Percentiles rank a stretch among this genome's conserved stretches.
These are phyloP conservation scores for Ophiostoma ips DNA, from an alignment of 2,329 filamentous ascomycete species.

Conservation along the genomic window DNA sequence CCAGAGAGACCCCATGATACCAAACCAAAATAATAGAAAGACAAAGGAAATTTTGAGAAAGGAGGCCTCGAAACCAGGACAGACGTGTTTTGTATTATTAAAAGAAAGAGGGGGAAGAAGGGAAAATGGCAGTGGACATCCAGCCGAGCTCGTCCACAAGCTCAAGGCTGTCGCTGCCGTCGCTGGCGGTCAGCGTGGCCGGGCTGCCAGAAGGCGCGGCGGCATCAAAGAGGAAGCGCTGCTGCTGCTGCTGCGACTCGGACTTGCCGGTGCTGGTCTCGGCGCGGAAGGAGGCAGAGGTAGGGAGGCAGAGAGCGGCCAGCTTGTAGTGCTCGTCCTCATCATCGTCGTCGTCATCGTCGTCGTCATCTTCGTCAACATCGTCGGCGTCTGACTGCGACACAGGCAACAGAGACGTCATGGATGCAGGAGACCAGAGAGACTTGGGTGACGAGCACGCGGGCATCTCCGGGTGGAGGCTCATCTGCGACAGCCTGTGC, in stretches of 20 bases:
- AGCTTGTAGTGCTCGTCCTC: slow-evolving; percentile 1
- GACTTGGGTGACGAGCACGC: slow-evolving; percentile 3
- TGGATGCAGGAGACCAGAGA: slow-evolving; percentile 6
- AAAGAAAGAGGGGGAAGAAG: not conserved
- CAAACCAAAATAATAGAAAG: not conserved
- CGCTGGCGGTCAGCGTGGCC: slow-evolving; percentile 17
- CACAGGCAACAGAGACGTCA: slow-evolving; percentile 2
- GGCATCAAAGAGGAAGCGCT: slow-evolving; percentile 16
- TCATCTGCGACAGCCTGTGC: slow-evolving; percentile 15
- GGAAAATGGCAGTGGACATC: slow-evolving; percentile 34
- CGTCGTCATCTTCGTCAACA: not conserved
- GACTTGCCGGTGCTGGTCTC: not conserved
- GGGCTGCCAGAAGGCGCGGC: slow-evolving; percentile 15
- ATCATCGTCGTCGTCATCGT: not conserved
- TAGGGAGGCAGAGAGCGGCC: not conserved
- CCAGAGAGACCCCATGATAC: not conserved
- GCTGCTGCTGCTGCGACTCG: not conserved
- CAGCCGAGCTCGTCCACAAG: slow-evolving; percentile 34
- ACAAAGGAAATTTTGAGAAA: not conserved
- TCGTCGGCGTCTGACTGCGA: slow-evolving; percentile 2
- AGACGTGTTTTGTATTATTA: too few relatives aligned
- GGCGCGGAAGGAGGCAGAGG: not conserved
- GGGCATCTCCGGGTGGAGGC: slow-evolving; percentile 2
- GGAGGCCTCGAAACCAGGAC: not conserved
- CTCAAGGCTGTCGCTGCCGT: slow-evolving; percentile 19